These are phyloP conservation scores for Sporothrix curviconia DNA, from an alignment of 2,329 filamentous ascomycete genomes.

Conservation along the genomic window DNA sequence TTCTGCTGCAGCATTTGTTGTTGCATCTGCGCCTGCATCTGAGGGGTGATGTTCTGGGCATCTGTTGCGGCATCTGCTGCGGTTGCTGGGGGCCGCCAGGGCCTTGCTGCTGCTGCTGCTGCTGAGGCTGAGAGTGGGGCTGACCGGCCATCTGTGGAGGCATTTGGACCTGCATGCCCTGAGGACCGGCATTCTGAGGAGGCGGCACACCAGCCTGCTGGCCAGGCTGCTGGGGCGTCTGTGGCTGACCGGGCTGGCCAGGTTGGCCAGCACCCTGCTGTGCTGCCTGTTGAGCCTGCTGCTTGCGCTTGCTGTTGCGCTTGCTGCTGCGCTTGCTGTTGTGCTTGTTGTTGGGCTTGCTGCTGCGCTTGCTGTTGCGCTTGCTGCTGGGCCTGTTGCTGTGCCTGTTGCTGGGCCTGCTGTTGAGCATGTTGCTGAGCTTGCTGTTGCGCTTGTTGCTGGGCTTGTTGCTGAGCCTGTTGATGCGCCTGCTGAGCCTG, in stretches of 20 bases:
- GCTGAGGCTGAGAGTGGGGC: conserved; percentile 25
- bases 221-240: conserved; percentile 20
- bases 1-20: conserved; percentile 36
- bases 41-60: conserved; percentile 40
- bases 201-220: conserved; percentile 31
- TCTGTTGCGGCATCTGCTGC: conserved; percentile 20
- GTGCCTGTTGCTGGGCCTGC: conserved; percentile 31
- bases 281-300: conserved; percentile 36
- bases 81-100: conserved; percentile 16
- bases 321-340: conserved; percentile 34
- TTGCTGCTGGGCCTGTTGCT: conserved; percentile 28
- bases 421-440: conserved; percentile 11
- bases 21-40: conserved; percentile 29
- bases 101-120: conserved; percentile 21
- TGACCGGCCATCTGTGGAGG: conserved; percentile 25
- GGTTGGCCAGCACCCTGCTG: conserved; percentile 36
- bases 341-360: conserved; percentile 43
- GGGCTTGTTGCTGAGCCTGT: no score
- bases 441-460: conserved; percentile 17
- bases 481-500: conserved; percentile 27
- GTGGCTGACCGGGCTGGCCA: conserved; percentile 23
- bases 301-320: conserved; percentile 24
- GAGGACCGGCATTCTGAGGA: conserved; percentile 23
- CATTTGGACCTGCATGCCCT: conserved; percentile 25
- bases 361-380: conserved; percentile 30